Evolutionary conservation across 2,329 filamentous ascomycete species (phyloP).

Genomic region (Fusarium sp.): DNA sequence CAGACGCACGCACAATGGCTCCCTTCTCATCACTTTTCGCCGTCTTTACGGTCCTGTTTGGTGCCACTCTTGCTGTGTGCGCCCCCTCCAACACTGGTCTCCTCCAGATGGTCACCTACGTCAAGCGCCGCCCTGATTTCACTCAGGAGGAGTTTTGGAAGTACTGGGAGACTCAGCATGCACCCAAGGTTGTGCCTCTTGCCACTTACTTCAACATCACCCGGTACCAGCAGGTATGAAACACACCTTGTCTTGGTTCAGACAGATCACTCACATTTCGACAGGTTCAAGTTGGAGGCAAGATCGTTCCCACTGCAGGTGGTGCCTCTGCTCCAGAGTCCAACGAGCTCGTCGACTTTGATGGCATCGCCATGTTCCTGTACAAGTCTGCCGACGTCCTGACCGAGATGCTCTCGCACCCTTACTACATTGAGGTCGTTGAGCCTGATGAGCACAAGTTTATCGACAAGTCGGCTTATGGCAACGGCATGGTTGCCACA

Average conservation of each 20-base stretch:
- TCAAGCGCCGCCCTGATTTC: constrained; percentile 43
- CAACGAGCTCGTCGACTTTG: constrained; percentile 40
- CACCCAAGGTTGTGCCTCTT: constrained; percentile 45
- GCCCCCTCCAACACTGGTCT: constrained; percentile 50
- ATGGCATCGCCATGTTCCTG: constrained; percentile 48
- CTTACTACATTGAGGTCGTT: constrained; percentile 45
- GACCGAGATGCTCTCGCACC: constrained; percentile 42
- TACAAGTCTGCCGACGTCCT: constrained; percentile 40
- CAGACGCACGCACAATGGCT: constrained; percentile 19
- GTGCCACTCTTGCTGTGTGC: constrained; percentile 42
- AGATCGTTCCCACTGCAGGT: constrained; percentile 39
- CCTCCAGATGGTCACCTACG: constrained; percentile 46
- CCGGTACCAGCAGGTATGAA: constrained; percentile 46
- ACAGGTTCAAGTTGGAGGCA: constrained; percentile 44
- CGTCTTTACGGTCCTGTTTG: constrained; percentile 5
- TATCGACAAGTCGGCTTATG: constrained; percentile 45
- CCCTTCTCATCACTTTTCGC: constrained; percentile 5
- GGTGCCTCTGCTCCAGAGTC: constrained; percentile 34
- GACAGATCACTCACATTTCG: not conserved
- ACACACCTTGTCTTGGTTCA: not conserved
- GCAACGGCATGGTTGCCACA: constrained; percentile 44
- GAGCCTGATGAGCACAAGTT: constrained; percentile 47
- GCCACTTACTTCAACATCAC: constrained; percentile 44
- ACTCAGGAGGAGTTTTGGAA: constrained; percentile 45
- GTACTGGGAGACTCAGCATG: constrained; percentile 48